These are phyloP conservation scores for Ambrosia hybrid DNA, from an alignment of 140 eudicot genomes.

Conservation along the genomic window DNA sequence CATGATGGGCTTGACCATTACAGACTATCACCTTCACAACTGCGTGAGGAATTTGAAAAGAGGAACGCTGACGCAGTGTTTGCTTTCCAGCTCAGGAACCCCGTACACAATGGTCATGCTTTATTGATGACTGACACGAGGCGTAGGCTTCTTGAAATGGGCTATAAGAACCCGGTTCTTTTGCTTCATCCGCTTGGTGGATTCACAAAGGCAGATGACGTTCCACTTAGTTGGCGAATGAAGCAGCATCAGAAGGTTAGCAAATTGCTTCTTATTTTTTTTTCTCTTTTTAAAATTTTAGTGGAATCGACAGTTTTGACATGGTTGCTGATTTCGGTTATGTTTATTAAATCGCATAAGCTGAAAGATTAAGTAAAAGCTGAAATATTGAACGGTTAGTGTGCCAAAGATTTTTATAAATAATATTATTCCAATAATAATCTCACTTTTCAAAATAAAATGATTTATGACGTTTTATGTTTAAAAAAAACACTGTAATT, in stretches of 20 bases:
- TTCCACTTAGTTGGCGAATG: neutral
- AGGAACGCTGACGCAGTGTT: neutral
- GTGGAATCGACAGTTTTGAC: too few relatives aligned
- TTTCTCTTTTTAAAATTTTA: too few relatives aligned
- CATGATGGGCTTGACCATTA: neutral
- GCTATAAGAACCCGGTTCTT: neutral
- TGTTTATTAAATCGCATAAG: too few relatives aligned
- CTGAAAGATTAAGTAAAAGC: too few relatives aligned
- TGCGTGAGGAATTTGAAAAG: neutral
- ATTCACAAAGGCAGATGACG: neutral
- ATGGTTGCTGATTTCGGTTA: too few relatives aligned
- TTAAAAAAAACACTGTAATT: neutral
- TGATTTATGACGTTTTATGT: too few relatives aligned
- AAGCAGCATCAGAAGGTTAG: neutral
- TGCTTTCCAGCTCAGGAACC: neutral
- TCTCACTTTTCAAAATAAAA: too few relatives aligned
- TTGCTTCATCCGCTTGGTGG: neutral
- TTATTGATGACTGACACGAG: neutral
- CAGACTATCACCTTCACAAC: neutral
- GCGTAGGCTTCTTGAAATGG: neutral
- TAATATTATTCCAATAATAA: too few relatives aligned
- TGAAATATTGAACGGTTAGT: too few relatives aligned
- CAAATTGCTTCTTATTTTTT: neutral
- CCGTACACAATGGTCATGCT: neutral
- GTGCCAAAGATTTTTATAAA: too few relatives aligned